A percentile compares a stretch with the other conserved stretches of the same genome.
These are phyloP conservation scores for Podospora conica DNA, from an alignment of 495 filamentous ascomycete genomes.

Conservation along the genomic window DNA sequence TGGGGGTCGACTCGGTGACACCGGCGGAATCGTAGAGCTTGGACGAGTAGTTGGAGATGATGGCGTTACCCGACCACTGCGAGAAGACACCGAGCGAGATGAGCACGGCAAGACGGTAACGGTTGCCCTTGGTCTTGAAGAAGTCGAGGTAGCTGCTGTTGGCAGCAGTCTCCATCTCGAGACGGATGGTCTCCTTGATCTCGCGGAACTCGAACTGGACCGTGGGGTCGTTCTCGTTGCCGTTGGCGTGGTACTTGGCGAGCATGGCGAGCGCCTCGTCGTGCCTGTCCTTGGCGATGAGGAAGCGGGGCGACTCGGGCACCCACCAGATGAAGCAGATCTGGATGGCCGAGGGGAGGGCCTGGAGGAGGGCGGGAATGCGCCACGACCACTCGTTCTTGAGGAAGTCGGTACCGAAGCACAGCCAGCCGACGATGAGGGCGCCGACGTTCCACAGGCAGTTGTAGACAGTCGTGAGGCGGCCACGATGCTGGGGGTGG, in stretches of 20 bases:
- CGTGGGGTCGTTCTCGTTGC: constrained; percentile 48
- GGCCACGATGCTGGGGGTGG: constrained; percentile 61
- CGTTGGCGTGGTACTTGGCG: constrained; percentile 53
- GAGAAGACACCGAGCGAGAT: constrained; percentile 57
- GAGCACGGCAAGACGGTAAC: constrained; percentile 53
- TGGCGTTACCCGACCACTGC: constrained; percentile 64
- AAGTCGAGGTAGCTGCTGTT: constrained; percentile 51
- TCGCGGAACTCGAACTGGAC: constrained; percentile 56
- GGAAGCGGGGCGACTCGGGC: constrained; percentile 56
- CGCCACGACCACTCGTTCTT: constrained; percentile 50
- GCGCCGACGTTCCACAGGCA: constrained; percentile 56
- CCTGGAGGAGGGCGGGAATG: constrained; percentile 50
- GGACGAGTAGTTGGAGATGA: constrained; percentile 59
- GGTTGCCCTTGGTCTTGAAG: constrained; percentile 63
- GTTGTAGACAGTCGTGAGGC: constrained; percentile 63
- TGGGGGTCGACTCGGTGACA: constrained; percentile 43
- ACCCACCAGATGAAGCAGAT: constrained; percentile 49
- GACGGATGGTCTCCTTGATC: constrained; percentile 51
- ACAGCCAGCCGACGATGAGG: constrained; percentile 47
- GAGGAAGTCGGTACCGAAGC: constrained; percentile 46
- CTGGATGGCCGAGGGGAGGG: constrained; percentile 46
- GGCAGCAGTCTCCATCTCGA: constrained; percentile 41
- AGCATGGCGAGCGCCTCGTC: constrained; percentile 57
- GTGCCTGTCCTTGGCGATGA: constrained; percentile 58
- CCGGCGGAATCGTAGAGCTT: constrained; percentile 54